Evolutionary conservation across 2,329 filamentous ascomycete genomes (phyloP), one percentile per base, ranked within the genome.

Genomic region (Monosporascus ibericus): DNA sequence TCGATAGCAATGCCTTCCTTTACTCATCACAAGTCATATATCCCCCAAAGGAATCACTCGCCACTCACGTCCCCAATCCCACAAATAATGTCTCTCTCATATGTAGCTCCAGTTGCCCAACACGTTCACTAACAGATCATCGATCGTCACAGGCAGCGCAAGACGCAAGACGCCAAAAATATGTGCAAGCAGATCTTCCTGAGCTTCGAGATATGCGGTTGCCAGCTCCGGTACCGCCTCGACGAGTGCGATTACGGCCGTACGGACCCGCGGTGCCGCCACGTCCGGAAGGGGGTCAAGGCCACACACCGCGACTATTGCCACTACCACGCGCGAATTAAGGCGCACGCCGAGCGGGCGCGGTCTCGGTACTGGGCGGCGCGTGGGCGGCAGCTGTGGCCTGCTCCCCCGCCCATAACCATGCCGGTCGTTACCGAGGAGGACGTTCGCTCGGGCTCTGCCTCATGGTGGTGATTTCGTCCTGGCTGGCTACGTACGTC

Each of bases 171-270:
- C 9, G 30, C 30, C 30, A 5, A 14, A 27, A 53, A 53, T 8
- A 63, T 65, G 63, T 65, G 61, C 30, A 52, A 44, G 8, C 60
- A 59, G 37, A 47, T 50, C 15, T 65, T 62, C 50, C 49, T 56
- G 11, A 40, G 55, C 22, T 65, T 60, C 48, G 37, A 25, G 6
- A 36, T 49, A 44, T 65, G 63, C 48, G 56, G 59, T 15, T 65
- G 63, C 50, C 48, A 65, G n/a, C 58, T 61, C 34, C 52, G 54
- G 36, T 52, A 57, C 50, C 38, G 42, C n/a, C 49, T 62, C 30
- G 50, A 60, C 11, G 58, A 61, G 47, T 63, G 60, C 44, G 8
- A 37, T 6, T 53, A 57, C 44, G 60, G 60, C 25, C 54, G 49
- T 42, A 42, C 48, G 7, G 51, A 55, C n/a, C 54, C 59, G 27